These are phyloP conservation scores for Rubia yunnanensis DNA, from an alignment of 257 asterid genomes.

Conservation along the genomic window DNA sequence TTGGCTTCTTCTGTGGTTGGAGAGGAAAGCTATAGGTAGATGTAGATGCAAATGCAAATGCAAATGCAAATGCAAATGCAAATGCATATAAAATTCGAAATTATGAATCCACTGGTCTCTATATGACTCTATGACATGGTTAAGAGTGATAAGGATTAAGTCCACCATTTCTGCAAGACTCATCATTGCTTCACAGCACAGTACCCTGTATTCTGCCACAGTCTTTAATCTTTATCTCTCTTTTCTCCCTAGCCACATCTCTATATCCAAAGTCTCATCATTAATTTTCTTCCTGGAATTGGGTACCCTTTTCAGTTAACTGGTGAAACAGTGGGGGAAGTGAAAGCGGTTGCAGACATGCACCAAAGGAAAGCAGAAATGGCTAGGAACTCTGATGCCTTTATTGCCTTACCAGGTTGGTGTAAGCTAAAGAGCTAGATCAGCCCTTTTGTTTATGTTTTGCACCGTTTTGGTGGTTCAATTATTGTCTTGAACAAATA, in stretches of 20 bases:
- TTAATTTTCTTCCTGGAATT: slow-evolving; percentile 12
- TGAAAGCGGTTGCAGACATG: slow-evolving; percentile 97
- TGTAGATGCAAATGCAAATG: slow-evolving; percentile 2
- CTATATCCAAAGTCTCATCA: slow-evolving; percentile 6
- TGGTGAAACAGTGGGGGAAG: slow-evolving; percentile 97
- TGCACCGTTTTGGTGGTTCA: slow-evolving; percentile 5
- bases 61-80: too few relatives aligned
- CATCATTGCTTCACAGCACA: slow-evolving; percentile 61
- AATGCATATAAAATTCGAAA: not conserved
- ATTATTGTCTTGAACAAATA: not conserved
- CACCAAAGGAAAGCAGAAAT: slow-evolving; percentile 99
- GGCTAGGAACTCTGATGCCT: slow-evolving; percentile 95
- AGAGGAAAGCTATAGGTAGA: slow-evolving; percentile 16
- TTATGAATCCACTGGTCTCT: slow-evolving; percentile 13
- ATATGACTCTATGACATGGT: slow-evolving; percentile 15
- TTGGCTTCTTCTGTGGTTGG: slow-evolving; percentile 40
- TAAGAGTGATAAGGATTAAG: slow-evolving; percentile 21
- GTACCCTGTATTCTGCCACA: slow-evolving; percentile 28
- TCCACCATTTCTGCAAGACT: slow-evolving; percentile 27
- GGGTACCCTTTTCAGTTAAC: slow-evolving; percentile 61
- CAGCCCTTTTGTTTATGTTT: slow-evolving; percentile 1
- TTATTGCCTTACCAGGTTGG: slow-evolving; percentile 98
- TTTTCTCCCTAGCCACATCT: slow-evolving; percentile 13
- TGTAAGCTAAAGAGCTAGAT: slow-evolving; percentile 9
- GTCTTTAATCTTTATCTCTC: slow-evolving; percentile 15